Conservation (phyloP, 345 rosid genomes). For the Eutrema yunnanense region DNA sequence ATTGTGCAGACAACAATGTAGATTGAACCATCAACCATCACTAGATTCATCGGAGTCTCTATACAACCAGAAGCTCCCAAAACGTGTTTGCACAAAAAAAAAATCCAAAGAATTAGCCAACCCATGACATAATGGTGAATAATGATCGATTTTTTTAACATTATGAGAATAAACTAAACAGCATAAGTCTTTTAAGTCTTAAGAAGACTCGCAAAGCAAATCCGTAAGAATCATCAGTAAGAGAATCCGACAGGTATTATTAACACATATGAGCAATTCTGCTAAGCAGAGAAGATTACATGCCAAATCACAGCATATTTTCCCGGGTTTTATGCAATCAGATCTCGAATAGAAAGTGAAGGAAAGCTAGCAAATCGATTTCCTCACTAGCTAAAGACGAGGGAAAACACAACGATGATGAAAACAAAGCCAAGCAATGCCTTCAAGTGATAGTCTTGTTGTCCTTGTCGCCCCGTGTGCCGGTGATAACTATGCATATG, state of each 20-base stretch:
- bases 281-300: constrained; percentile 9
- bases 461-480: constrained; percentile 60
- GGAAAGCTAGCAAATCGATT: constrained; percentile 3
- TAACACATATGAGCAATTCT: constrained; percentile 18
- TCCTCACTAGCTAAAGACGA: constrained; percentile 47
- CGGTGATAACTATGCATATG: constrained; percentile 46
- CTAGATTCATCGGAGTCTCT: background rate
- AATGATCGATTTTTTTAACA: background rate
- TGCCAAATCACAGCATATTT: constrained; percentile 8
- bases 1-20: background rate
- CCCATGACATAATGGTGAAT: background rate
- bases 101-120: background rate
- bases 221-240: background rate
- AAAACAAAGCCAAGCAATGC: constrained; percentile 49
- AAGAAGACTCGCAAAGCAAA: background rate
- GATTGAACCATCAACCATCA: background rate
- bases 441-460: constrained; percentile 70
- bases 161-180: background rate
- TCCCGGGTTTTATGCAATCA: constrained; percentile 9
- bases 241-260: background rate
- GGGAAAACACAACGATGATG: constrained; percentile 50
- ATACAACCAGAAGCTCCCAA: background rate
- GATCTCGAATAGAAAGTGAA: background rate
- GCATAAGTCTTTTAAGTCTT: background rate
- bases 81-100: background rate